These are phyloP conservation scores for Teratosphaeria pseudoeucalypti DNA, from an alignment of 2,329 filamentous ascomycete species.

Conservation along the genomic window DNA sequence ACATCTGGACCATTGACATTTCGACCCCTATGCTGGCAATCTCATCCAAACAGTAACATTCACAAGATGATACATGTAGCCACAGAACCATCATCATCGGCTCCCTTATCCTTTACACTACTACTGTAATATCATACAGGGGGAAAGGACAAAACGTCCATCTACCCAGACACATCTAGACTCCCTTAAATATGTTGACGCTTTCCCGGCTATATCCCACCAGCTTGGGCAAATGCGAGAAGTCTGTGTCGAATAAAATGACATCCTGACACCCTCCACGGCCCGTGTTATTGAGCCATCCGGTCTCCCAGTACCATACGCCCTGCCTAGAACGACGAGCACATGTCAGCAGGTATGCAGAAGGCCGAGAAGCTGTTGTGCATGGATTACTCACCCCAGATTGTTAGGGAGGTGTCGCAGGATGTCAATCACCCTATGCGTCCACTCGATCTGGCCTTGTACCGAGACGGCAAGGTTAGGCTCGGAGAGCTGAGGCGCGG, in stretches of 20 bases:
- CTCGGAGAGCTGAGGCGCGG: slow-evolving; percentile 23
- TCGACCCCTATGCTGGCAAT: no score
- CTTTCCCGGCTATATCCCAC: slow-evolving; percentile 16
- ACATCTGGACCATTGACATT: neutral
- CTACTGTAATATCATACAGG: neutral
- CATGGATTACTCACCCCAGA: slow-evolving; percentile 10
- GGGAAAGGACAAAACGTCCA: neutral
- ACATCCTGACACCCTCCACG: slow-evolving; percentile 21
- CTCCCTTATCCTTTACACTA: no score
- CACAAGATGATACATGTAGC: no score
- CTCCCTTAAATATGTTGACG: slow-evolving; percentile 17
- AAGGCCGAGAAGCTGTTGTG: neutral
- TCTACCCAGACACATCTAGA: slow-evolving; percentile 1
- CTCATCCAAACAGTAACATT: no score
- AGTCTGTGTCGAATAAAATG: slow-evolving; percentile 21
- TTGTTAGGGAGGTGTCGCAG: slow-evolving; percentile 19
- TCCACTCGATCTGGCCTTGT: slow-evolving; percentile 21
- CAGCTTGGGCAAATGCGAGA: slow-evolving; percentile 18
- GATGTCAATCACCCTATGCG: slow-evolving; percentile 17
- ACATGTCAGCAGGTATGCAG: neutral
- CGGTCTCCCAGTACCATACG: slow-evolving; percentile 24
- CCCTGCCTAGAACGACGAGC: slow-evolving; percentile 12
- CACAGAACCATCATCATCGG: no score
- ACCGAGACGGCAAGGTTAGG: slow-evolving; percentile 17
- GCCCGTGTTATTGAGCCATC: slow-evolving; percentile 24